These are phyloP conservation scores for Myriosclerotinia curreyana DNA, from an alignment of 2,329 filamentous ascomycete genomes.

Conservation along the genomic window DNA sequence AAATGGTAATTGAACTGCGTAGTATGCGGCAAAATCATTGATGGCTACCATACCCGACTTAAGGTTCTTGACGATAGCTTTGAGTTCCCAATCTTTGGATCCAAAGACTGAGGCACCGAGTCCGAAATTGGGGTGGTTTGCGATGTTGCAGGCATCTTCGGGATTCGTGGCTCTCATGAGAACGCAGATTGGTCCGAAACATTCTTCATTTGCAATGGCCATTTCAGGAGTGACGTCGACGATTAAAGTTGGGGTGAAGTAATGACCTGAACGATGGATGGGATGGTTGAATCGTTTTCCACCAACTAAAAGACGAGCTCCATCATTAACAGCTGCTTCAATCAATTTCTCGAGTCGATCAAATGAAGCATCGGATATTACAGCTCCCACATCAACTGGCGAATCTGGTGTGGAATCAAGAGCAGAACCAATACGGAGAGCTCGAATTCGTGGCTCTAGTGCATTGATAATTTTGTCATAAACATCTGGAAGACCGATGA, in stretches of 20 bases:
- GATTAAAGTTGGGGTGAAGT: conserved; percentile 87
- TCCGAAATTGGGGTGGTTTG: conserved; percentile 81
- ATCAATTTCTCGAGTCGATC: conserved; percentile 73
- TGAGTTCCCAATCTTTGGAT: conserved; percentile 58
- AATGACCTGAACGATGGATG: conserved; percentile 73
- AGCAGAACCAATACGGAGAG: conserved; percentile 71
- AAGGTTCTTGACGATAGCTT: conserved; percentile 63
- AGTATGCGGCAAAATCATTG: conserved; percentile 93
- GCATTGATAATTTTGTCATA: conserved; percentile 70
- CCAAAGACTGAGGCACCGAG: conserved; percentile 90
- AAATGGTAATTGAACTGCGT: conserved; percentile 92
- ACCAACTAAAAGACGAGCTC: conserved; percentile 78
- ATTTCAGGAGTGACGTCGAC: conserved; percentile 84
- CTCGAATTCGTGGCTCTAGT: conserved; percentile 70
- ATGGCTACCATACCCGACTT: conserved; percentile 87
- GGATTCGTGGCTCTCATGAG: conserved; percentile 70
- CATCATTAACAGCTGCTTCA: conserved; percentile 69
- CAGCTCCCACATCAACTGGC: conserved; percentile 78
- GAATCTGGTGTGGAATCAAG: conserved; percentile 48
- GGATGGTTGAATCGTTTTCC: conserved; percentile 72
- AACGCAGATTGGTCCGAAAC: conserved; percentile 88
- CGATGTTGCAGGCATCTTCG: conserved; percentile 66
- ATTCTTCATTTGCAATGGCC: conserved; percentile 84
- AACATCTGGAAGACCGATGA: conserved; percentile 74
- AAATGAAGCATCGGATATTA: conserved; percentile 79